Evolutionary conservation across 805 yeast species (phyloP).

Genomic region (Candida hispaniensis): DNA sequence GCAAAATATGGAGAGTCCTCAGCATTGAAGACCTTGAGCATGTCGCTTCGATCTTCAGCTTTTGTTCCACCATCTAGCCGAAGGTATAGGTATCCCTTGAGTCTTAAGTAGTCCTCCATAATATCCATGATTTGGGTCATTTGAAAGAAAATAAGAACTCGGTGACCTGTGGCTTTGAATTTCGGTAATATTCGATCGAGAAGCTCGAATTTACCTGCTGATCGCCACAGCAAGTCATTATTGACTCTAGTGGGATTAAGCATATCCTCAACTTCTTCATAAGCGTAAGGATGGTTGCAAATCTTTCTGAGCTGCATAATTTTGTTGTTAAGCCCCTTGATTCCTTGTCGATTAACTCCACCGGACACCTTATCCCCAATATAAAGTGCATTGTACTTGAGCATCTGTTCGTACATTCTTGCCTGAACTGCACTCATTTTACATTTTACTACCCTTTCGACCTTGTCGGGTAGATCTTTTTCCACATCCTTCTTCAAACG

Average conservation of each 20-base stretch:
- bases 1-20: constrained; percentile 78
- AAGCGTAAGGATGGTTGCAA: constrained; percentile 95
- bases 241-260: constrained; percentile 61
- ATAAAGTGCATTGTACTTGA: constrained; percentile 69
- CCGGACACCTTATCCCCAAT: constrained; percentile 46
- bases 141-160: constrained; percentile 88
- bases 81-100: constrained; percentile 62
- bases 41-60: constrained; percentile 85
- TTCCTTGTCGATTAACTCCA: constrained; percentile 32
- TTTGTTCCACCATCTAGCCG: constrained; percentile 92
- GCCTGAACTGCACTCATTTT: constrained; percentile 81
- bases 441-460: constrained; percentile 89
- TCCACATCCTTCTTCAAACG: constrained; percentile 96
- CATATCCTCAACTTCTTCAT: constrained; percentile 82
- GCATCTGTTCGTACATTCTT: constrained; percentile 81
- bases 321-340: constrained; percentile 86
- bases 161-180: constrained; percentile 72
- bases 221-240: constrained; percentile 77
- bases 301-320: constrained; percentile 94
- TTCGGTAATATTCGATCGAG: constrained; percentile 83
- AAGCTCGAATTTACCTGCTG: constrained; percentile 89
- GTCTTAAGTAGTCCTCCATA: constrained; percentile 87
- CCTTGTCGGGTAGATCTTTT: constrained; percentile 89
- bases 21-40: constrained; percentile 72
- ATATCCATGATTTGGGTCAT: constrained; percentile 99